Percentiles rank a stretch among this genome's conserved stretches.
Evolutionary conservation across 768 basidiomycete genomes (phyloP).

Genomic region (Suillus occidentalis): DNA sequence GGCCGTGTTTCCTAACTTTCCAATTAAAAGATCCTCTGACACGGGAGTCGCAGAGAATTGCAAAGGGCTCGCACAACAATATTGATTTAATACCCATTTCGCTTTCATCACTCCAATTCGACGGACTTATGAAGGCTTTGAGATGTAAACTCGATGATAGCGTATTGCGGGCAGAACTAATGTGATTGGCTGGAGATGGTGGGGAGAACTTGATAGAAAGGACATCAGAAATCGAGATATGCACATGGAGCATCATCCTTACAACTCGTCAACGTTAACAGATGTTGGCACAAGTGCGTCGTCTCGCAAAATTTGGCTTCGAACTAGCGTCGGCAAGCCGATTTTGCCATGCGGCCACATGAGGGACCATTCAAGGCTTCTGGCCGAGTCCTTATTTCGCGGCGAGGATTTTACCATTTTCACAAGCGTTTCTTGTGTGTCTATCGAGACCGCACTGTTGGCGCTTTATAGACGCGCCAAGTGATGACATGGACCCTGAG

Average conservation of each 20-base stretch:
- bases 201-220: not conserved
- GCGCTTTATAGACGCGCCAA: not conserved
- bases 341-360: not conserved
- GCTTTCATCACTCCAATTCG: not conserved
- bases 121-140: not conserved
- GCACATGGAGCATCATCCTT: not conserved
- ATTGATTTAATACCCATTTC: not conserved
- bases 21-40: not conserved
- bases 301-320: not conserved
- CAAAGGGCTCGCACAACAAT: not conserved
- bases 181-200: not conserved
- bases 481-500: not conserved
- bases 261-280: not conserved
- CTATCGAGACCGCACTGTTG: not conserved
- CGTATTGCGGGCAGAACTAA: not conserved
- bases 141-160: not conserved
- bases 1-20: not conserved
- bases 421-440: not conserved
- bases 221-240: not conserved
- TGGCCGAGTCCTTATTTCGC: not conserved
- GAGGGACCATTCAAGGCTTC: not conserved
- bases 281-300: not conserved
- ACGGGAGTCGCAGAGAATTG: not conserved
- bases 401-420: not conserved
- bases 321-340: not conserved